Evolutionary conservation across 2,329 filamentous ascomycete species (phyloP).

Genomic region (Exophiala viscosa): DNA sequence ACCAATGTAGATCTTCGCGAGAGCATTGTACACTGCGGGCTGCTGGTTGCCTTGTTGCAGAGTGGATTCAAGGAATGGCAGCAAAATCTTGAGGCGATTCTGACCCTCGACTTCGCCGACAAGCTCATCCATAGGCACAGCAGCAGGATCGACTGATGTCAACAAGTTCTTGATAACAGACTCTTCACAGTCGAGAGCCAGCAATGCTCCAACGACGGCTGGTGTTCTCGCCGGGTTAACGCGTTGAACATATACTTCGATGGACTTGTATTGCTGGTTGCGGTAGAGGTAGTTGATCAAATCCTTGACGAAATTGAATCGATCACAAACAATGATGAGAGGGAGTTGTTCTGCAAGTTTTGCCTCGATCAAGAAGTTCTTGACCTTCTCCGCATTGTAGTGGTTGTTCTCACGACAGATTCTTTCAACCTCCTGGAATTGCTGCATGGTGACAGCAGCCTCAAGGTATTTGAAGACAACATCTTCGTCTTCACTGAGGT

Average conservation of each 20-base stretch:
- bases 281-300: conserved; percentile 95
- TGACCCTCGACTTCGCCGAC: conserved; percentile 92
- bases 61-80: conserved; percentile 94
- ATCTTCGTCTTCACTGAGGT: conserved; percentile 89
- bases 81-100: conserved; percentile 88
- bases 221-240: conserved; percentile 91
- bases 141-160: conserved; percentile 73
- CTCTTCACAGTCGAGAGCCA: conserved; percentile 98
- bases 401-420: conserved; percentile 91
- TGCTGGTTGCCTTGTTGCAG: conserved; percentile 88
- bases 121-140: conserved; percentile 90
- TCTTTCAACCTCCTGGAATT: conserved; percentile 93
- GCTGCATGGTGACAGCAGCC: conserved; percentile 86
- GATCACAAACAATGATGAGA: conserved; percentile 96
- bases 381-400: conserved; percentile 92
- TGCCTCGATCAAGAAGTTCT: conserved; percentile 99
- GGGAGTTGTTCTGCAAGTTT: conserved; percentile 87
- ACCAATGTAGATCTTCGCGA: conserved; percentile 94
- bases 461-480: conserved; percentile 99
- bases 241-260: conserved; percentile 95
- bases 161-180: conserved; percentile 90
- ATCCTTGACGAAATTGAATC: conserved; percentile 99
- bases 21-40: conserved; percentile 92
- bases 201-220: conserved; percentile 83
- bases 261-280: conserved; percentile 98